Evolutionary conservation across 768 basidiomycete species (phyloP), one percentile per base, ranked within the genome.

Genomic region (Trametes sanguinea): DNA sequence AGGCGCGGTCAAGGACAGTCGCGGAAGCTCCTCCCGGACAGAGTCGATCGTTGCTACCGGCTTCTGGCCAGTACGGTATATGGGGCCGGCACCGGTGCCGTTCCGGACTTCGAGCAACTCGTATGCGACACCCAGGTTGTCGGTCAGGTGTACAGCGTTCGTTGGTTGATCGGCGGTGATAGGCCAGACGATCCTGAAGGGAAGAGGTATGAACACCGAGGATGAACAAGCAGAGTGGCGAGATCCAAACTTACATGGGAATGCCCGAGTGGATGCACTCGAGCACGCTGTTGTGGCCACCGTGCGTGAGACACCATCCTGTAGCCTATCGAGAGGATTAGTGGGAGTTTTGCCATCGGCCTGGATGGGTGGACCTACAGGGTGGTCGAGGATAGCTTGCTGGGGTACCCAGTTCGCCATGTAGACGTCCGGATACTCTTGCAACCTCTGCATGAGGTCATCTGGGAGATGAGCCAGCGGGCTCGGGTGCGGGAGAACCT

Each of bases 61-160:
- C 56, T 57, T 62, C 11, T 59, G 44, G 6, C 64, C 68, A 7
- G 61, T 48, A 5, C 56, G 56, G 14, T 7, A 39, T 11, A 57
- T 40, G 6, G 46, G 47, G 13, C 56, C 56, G 22, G 47, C 50
- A 3, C 69, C 67, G 9, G 63, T 64, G 32, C 71, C 56, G 39
- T 57, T 37, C 6, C 56, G 68, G 5, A 70, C 69, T 52, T 71
- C 69, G 44, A 73, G 56, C 11, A 73, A 63, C 66, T 73, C 69
- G 58, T 37, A 37, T 9, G 65, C 72, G 33, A 73, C 54, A 32
- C 65, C 40, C 44, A 69, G 65, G 44, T 64, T 59, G n/a, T 67
- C 65, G 8, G 67, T 57, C 37, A 69, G 53, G 32, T 65, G 58
- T 10, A 69, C 51, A 6, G 66, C 58, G 57, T 71, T 71, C 16